Evolutionary conservation across 2,329 filamentous ascomycete species (phyloP).

Genomic region (Penicillium sp.): DNA sequence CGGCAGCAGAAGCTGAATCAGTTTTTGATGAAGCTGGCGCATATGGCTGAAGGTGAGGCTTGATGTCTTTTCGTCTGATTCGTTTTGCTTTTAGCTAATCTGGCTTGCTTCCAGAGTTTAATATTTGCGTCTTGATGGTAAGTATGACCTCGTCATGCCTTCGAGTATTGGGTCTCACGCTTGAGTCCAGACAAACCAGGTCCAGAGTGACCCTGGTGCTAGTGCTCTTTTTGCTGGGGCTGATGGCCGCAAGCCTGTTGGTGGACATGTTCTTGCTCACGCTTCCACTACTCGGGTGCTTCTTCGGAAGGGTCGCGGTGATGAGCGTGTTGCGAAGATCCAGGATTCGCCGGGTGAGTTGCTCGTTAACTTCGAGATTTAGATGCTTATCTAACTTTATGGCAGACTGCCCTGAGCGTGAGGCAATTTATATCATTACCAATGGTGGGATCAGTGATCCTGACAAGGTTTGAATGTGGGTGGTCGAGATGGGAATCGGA

Average conservation of each 20-base stretch:
- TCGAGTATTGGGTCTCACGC: slow-evolving; percentile 7
- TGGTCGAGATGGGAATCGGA: not conserved
- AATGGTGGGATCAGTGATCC: slow-evolving; percentile 66
- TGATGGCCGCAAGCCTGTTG: slow-evolving; percentile 64
- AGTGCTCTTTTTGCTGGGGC: slow-evolving; percentile 64
- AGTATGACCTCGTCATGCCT: slow-evolving; percentile 2
- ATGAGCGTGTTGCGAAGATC: slow-evolving; percentile 67
- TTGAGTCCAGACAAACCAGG: slow-evolving; percentile 59
- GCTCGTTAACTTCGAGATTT: not conserved
- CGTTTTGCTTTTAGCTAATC: slow-evolving; percentile 6
- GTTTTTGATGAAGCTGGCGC: slow-evolving; percentile 60
- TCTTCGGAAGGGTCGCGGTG: slow-evolving; percentile 64
- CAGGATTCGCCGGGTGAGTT: slow-evolving; percentile 60
- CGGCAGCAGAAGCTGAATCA: slow-evolving; percentile 65
- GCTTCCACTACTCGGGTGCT: slow-evolving; percentile 64
- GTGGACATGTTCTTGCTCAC: slow-evolving; percentile 66
- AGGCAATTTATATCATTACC: slow-evolving; percentile 68
- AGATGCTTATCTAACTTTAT: not conserved
- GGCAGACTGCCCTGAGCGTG: slow-evolving; percentile 62
- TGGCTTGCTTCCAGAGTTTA: slow-evolving; percentile 54
- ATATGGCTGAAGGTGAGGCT: slow-evolving; percentile 58
- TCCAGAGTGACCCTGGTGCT: slow-evolving; percentile 66
- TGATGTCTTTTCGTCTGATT: not conserved
- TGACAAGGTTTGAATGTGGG: slow-evolving; percentile 52
- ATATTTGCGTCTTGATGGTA: slow-evolving; percentile 61